A percentile compares a stretch with the other conserved stretches of the same genome.
These are phyloP conservation scores for Dryas drummondii DNA, from an alignment of 306 rosid genomes.

Conservation along the genomic window DNA sequence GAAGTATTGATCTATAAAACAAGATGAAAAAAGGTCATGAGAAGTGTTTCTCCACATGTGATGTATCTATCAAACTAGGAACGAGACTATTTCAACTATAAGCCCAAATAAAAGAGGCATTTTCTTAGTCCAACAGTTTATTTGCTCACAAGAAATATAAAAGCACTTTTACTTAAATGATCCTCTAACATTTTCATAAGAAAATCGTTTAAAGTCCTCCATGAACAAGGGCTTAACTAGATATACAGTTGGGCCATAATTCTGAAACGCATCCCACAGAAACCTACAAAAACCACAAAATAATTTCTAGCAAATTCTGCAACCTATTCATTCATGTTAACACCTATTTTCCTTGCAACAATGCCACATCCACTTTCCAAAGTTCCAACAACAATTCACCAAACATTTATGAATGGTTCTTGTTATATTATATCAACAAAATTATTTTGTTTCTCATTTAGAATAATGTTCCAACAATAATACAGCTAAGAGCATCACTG, in stretches of 20 bases:
- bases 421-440: background rate
- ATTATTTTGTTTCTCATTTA: background rate
- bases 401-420: background rate
- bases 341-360: background rate
- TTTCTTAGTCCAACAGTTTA: background rate
- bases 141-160: background rate
- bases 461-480: background rate
- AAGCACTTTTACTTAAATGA: background rate
- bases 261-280: background rate
- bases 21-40: background rate
- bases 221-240: background rate
- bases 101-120: background rate
- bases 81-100: background rate
- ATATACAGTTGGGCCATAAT: background rate
- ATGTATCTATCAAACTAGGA: background rate
- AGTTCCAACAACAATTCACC: background rate
- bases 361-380: background rate
- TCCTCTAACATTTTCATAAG: background rate
- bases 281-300: background rate
- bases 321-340: background rate
- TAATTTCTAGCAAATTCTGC: background rate
- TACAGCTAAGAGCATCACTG: background rate
- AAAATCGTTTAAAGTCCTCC: background rate
- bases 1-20: background rate
- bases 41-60: background rate